Percentiles rank a stretch among this genome's conserved stretches.
Conservation (phyloP, 2,329 filamentous ascomycete species). For the Xylaria arbuscula region DNA sequence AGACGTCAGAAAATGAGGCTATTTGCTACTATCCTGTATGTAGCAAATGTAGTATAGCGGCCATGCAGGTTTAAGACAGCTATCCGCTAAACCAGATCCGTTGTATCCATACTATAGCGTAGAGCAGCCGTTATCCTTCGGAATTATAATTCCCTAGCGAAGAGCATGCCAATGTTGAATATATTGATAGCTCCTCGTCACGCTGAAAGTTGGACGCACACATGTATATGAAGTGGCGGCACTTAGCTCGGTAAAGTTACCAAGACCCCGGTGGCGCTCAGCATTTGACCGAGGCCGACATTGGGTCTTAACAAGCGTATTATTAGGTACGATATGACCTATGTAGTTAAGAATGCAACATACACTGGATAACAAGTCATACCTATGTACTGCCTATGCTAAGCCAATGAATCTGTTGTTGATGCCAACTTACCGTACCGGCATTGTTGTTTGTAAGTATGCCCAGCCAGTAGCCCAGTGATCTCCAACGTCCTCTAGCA, state of each 20-base stretch:
- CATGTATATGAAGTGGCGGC: constrained; percentile 8
- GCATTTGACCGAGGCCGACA: constrained; percentile 23
- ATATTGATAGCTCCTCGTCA: constrained; percentile 13
- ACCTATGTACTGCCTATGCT: neutral
- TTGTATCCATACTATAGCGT: neutral
- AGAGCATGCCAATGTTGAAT: neutral
- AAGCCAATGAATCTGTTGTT: neutral
- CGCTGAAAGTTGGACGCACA: neutral
- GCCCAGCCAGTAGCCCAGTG: neutral
- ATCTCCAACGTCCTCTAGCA: neutral
- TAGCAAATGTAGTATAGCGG: neutral
- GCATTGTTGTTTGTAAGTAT: too few relatives aligned
- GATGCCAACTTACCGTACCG: neutral
- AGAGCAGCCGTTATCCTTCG: neutral
- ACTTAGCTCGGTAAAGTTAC: neutral
- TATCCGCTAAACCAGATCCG: neutral
- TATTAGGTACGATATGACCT: too few relatives aligned
- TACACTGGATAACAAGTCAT: neutral
- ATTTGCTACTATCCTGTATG: constrained; percentile 3
- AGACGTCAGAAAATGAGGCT: constrained; percentile 20
- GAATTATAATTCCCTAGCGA: neutral
- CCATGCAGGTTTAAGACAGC: constrained; percentile 4
- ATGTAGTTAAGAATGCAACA: too few relatives aligned
- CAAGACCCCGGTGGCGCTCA: constrained; percentile 17
- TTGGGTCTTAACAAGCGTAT: neutral